phyloP scores from a whole-genome alignment of 1,284 basidiomycete species.

The Paramarasmius palmivorus region DNA sequence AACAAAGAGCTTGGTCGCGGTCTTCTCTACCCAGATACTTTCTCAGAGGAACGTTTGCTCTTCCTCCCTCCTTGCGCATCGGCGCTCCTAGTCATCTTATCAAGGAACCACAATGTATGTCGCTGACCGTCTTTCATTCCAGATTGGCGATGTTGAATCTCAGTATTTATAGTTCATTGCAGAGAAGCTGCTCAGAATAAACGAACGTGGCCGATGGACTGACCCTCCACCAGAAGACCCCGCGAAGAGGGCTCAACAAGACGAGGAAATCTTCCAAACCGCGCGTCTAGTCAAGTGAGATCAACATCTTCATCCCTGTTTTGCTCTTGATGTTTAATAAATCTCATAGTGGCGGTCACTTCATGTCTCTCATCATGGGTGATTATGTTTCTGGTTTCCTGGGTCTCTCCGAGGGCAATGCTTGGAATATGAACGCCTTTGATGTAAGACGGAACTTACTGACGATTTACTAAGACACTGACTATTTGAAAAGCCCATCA shows the following conservation, averaged over 20 bases:
- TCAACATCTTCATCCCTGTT: slow-evolving; percentile 1
- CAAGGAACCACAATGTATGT: slow-evolving; percentile 50
- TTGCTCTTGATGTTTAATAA: neutral
- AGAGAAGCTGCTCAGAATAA: slow-evolving; percentile 50
- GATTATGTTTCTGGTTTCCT: slow-evolving; percentile 52
- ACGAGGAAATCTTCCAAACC: slow-evolving; percentile 58
- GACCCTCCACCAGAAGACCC: slow-evolving; percentile 36
- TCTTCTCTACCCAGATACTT: slow-evolving; percentile 42
- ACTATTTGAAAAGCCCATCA: slow-evolving; percentile 28
- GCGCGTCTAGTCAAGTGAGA: slow-evolving; percentile 49
- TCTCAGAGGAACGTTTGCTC: slow-evolving; percentile 48
- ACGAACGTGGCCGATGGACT: slow-evolving; percentile 43
- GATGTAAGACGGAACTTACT: slow-evolving; percentile 27
- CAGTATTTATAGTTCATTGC: slow-evolving; percentile 45
- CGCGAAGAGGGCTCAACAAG: slow-evolving; percentile 32
- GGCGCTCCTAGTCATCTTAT: slow-evolving; percentile 51
- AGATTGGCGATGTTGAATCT: neutral
- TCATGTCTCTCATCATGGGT: slow-evolving; percentile 43
- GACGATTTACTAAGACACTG: neutral
- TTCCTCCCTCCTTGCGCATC: slow-evolving; percentile 52
- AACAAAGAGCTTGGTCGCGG: slow-evolving; percentile 42
- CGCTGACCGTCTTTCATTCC: neutral
- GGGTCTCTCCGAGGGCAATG: slow-evolving; percentile 42
- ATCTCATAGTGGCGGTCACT: slow-evolving; percentile 36
- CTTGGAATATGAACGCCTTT: slow-evolving; percentile 45